Base-by-base conservation (phyloP, 116 monocot species). In the Cymodocea nodosa region DNA sequence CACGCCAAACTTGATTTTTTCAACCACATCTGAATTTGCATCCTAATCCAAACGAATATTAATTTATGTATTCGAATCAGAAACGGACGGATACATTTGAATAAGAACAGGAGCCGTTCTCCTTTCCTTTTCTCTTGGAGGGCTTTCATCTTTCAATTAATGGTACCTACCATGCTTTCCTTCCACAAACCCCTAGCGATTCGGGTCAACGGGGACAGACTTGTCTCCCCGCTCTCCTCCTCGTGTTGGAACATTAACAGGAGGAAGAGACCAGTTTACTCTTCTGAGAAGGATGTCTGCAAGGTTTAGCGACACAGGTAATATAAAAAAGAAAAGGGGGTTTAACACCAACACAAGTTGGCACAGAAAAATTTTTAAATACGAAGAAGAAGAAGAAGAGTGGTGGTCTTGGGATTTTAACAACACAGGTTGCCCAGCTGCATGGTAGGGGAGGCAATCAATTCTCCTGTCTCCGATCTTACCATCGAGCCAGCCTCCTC, bases 391-490 rank as follows among this genome's bases (percentile, higher is more conserved):
- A n/a, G n/a, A n/a, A n/a, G n/a, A n/a, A n/a, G n/a, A 52, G 17
- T 17, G 35, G 20, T 20, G 34, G 51, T 71, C 63, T 75, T 53
- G 75, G 68, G 74, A 74, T 60, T 67, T 60, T 25, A 37, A 37
- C n/a, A n/a, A n/a, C n/a, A n/a, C n/a, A n/a, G n/a, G 50, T 37
- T 73, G 67, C 67, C 60, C 74, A 59, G 39, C 59, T 59, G 36
- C 30, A 30, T 1, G 56, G 65, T 17, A 9, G 24, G 74, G 50
- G 60, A 74, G 50, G 60, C 51, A 52, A 60, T 74, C 58, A 74
- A 66, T 60, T 67, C 59, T 73, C 53, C 4, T 61, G 68, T 74
- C 61, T 59, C 74, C 74, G 17, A 68, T 56, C 68, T 68, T 54
- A 53, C 55, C 61, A 71, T 52, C 61, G 22, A 64, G n/a, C 13